phyloP scores from a whole-genome alignment of 2,329 filamentous ascomycete species.

The Colletotrichum aenigma region DNA sequence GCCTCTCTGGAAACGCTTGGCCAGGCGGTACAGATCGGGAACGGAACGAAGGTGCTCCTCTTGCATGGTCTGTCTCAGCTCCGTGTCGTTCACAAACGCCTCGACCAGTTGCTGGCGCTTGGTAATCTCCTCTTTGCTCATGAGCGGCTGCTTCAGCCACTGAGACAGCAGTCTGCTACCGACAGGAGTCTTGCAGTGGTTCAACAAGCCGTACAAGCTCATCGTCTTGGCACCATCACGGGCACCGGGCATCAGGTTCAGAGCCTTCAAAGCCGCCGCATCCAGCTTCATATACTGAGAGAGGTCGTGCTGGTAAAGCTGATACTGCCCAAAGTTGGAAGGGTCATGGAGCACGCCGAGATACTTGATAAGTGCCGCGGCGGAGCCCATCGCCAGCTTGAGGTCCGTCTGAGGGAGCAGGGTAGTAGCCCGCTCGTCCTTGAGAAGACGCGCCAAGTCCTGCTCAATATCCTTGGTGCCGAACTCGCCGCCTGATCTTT shows the following conservation, averaged over 20 bases:
- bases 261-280: slow-evolving; percentile 87
- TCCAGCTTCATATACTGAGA: slow-evolving; percentile 99
- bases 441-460: slow-evolving; percentile 84
- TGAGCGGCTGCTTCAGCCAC: slow-evolving; percentile 97
- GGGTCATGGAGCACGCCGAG: slow-evolving; percentile 87
- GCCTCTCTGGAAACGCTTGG: slow-evolving; percentile 93
- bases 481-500: slow-evolving; percentile 79
- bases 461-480: slow-evolving; percentile 93
- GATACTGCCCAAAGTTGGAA: slow-evolving; percentile 96
- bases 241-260: slow-evolving; percentile 96
- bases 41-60: slow-evolving; percentile 93
- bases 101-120: slow-evolving; percentile 93
- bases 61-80: slow-evolving; percentile 93
- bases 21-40: slow-evolving; percentile 89
- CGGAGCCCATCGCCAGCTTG: slow-evolving; percentile 95
- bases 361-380: slow-evolving; percentile 93
- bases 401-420: slow-evolving; percentile 88
- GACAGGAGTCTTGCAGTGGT: slow-evolving; percentile 96
- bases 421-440: slow-evolving; percentile 80
- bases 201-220: slow-evolving; percentile 92
- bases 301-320: slow-evolving; percentile 95
- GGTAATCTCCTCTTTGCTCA: slow-evolving; percentile 89
- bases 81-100: slow-evolving; percentile 91
- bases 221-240: slow-evolving; percentile 96
- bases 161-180: slow-evolving; percentile 90